Base-by-base conservation (phyloP, 1,139 yeast species). In the Kodamaea ohmeri region DNA sequence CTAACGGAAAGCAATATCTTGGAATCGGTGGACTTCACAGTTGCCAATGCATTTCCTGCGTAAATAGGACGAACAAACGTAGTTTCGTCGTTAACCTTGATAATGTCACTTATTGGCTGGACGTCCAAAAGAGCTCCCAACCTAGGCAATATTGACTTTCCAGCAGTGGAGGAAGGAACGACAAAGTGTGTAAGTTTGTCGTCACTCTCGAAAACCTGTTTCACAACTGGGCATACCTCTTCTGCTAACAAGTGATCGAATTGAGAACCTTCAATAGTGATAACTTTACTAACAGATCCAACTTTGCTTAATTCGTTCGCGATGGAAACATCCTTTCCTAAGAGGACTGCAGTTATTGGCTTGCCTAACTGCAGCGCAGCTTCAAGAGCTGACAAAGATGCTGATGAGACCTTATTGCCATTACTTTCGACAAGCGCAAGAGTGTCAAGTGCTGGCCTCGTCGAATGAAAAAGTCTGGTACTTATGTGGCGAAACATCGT, bases 1-100 rank as follows among this genome's bases (percentile, higher is more conserved):
- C 98, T 79, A 11, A 87, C 80, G 11, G 95, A 83, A 16, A 85
- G 67, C 44, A 92, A 65, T 40, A 86, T 73, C 47, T 78, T 66
- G 7, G 71, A 58, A 53, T 90, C 97, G 21, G 62, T 69, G 25
- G 88, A 71, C 60, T 82, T 78, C 41, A 92, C 88, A 4, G 96
- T 89, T 28, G 88, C 79, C 46, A 88, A 69, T 2, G 95, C 96
- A 61, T 92, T 92, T 35, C 98, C 98, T 24, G 98, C 98, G 58
- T 88, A 92, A 36, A 92, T 88, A 36, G 97, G 97, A 58, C 97
- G 82, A 25, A 82, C 80, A 63, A 92, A 92, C 5, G 95, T 86
- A 45, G 75, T 75, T 19, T 76, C 71, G 37, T 79, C 70, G 47
- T 75, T 76, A 32, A 92, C 82, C 54, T 78, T 77, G 48, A 76